These are phyloP conservation scores for Ceraceosorus guamensis DNA, from an alignment of 1,284 basidiomycete genomes.

Conservation along the genomic window DNA sequence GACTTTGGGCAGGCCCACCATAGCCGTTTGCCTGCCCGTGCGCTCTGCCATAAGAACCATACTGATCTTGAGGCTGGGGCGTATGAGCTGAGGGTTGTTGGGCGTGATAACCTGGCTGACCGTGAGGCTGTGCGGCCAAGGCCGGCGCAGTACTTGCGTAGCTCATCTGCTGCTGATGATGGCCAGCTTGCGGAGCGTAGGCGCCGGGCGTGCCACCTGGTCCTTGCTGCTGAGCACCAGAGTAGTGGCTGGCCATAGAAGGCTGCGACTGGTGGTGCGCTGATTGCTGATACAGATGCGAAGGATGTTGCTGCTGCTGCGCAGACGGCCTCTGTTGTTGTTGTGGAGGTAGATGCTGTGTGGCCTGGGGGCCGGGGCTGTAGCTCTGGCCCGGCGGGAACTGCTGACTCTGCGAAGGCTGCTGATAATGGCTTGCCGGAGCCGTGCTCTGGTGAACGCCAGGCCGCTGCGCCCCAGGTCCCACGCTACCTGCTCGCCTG, in stretches of 20 bases:
- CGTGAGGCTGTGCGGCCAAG: not conserved
- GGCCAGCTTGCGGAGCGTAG: conserved; percentile 1
- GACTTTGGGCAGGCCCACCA: too few relatives aligned
- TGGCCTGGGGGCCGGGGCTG: conserved; percentile 8
- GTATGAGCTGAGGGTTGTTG: conserved; percentile 31
- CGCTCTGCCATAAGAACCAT: too few relatives aligned
- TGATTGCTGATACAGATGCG: conserved; percentile 12
- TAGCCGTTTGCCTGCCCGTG: too few relatives aligned
- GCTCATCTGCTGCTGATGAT: conserved; percentile 3
- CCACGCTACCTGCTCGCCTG: conserved; percentile 54
- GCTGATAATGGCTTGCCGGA: not conserved
- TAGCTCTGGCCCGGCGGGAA: conserved; percentile 11
- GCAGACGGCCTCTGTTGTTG: conserved; percentile 44
- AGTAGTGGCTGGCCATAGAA: conserved; percentile 22
- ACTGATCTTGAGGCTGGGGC: conserved; percentile 34
- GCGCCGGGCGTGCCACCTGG: not conserved
- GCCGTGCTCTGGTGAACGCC: not conserved
- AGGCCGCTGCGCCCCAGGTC: conserved; percentile 53
- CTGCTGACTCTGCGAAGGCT: not conserved
- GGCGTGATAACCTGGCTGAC: not conserved
- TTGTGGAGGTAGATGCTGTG: conserved; percentile 10
- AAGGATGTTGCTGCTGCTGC: conserved; percentile 20
- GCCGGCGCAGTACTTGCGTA: not conserved
- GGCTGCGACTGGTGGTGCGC: conserved; percentile 27
- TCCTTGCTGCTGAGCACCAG: conserved; percentile 27